A percentile compares a stretch with the other conserved stretches of the same genome.
These are phyloP conservation scores for Sphaceloma murrayae DNA, from an alignment of 2,329 filamentous ascomycete species.

Conservation along the genomic window DNA sequence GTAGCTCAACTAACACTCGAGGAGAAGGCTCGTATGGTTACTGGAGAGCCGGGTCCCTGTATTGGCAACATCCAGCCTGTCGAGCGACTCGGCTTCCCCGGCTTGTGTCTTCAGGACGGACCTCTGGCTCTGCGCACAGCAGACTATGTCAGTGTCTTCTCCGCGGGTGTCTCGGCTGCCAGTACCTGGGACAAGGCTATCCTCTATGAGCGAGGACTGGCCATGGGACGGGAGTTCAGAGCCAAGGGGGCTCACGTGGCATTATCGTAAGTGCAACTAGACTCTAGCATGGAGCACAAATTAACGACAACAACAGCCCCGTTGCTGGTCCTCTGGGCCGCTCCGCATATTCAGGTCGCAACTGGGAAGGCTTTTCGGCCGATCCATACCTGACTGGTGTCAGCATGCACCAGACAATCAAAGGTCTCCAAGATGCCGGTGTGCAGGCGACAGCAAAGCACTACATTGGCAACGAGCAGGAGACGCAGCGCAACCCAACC, in stretches of 20 bases:
- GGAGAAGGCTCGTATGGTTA: conserved; percentile 18
- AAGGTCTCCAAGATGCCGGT: conserved; percentile 47
- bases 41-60: conserved; percentile 37
- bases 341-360: conserved; percentile 62
- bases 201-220: conserved; percentile 42
- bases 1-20: conserved; percentile 17
- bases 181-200: conserved; percentile 46
- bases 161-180: conserved; percentile 57
- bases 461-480: conserved; percentile 19
- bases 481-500: conserved; percentile 18
- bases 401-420: conserved; percentile 43
- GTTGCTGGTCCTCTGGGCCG: conserved; percentile 59
- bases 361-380: conserved; percentile 65
- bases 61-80: conserved; percentile 69
- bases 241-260: conserved; percentile 26
- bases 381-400: conserved; percentile 57
- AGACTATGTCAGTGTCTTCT: conserved; percentile 67
- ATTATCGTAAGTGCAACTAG: conserved; percentile 1
- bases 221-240: conserved; percentile 39
- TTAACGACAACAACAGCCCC: conserved; percentile 8
- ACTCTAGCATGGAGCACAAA: neutral
- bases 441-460: conserved; percentile 45
- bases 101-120: conserved; percentile 62
- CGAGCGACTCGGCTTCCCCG: conserved; percentile 58
- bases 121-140: conserved; percentile 63